A percentile compares a stretch with the other conserved stretches of the same genome.
Conservation (phyloP, 2,329 filamentous ascomycete genomes). For the Aphanoascus verrucosus region DNA sequence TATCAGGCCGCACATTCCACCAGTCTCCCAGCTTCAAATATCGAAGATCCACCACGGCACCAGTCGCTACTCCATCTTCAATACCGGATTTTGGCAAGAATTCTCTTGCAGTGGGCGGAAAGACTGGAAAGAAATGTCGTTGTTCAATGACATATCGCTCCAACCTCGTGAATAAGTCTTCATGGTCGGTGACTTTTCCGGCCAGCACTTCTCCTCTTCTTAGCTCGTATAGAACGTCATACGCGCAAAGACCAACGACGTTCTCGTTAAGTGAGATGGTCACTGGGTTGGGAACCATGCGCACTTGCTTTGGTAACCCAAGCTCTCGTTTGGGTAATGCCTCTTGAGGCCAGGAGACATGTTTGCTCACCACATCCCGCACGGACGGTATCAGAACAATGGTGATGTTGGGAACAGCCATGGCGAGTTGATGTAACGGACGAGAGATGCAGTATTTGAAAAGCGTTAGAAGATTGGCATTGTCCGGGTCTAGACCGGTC, state of each 20-base stretch:
- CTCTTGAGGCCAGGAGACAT: slow-evolving; percentile 78
- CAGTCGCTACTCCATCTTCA: slow-evolving; percentile 51
- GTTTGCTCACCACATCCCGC: slow-evolving; percentile 68
- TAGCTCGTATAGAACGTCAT: slow-evolving; percentile 76
- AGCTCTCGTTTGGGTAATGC: slow-evolving; percentile 60
- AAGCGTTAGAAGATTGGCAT: slow-evolving; percentile 66
- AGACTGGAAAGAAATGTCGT: slow-evolving; percentile 80
- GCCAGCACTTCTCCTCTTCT: slow-evolving; percentile 59
- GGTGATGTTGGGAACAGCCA: slow-evolving; percentile 65
- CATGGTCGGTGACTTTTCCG: slow-evolving; percentile 42
- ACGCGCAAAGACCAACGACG: slow-evolving; percentile 66
- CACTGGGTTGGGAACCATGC: slow-evolving; percentile 81
- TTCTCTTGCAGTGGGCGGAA: slow-evolving; percentile 63
- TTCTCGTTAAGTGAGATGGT: slow-evolving; percentile 80
- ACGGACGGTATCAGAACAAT: slow-evolving; percentile 74
- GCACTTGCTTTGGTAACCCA: slow-evolving; percentile 59
- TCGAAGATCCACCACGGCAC: slow-evolving; percentile 68
- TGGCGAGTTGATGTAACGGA: slow-evolving; percentile 58
- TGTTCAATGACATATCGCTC: slow-evolving; percentile 76
- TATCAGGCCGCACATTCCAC: slow-evolving; percentile 72
- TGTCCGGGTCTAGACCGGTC: slow-evolving; percentile 59
- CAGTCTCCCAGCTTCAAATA: slow-evolving; percentile 87
- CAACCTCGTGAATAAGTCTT: slow-evolving; percentile 58
- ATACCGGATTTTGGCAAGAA: slow-evolving; percentile 56
- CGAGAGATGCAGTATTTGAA: slow-evolving; percentile 72